A percentile compares a stretch with the other conserved stretches of the same genome.
Conservation (phyloP, 2,329 filamentous ascomycete genomes). For the Eutypa lata region DNA sequence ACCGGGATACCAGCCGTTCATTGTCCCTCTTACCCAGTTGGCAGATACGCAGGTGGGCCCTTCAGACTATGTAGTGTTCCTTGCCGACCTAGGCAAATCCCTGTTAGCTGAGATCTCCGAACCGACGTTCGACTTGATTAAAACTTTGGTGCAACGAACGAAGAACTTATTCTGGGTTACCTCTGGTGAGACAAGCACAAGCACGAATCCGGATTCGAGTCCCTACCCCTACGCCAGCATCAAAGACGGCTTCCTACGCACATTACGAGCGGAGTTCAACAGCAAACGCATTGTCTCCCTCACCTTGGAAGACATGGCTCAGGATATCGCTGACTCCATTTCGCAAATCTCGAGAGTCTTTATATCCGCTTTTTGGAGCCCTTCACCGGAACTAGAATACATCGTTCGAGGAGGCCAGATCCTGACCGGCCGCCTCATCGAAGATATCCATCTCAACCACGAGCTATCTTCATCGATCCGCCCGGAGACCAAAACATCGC, state of each 20-base stretch:
- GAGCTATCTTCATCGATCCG: background rate
- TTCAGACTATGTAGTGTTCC: background rate
- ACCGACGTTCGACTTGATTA: no score
- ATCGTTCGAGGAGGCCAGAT: constrained; percentile 1
- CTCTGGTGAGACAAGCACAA: background rate
- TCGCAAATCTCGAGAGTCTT: no score
- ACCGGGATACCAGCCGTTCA: background rate
- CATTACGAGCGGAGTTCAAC: constrained; percentile 4
- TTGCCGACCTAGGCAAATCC: no score
- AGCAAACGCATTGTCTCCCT: constrained; percentile 4
- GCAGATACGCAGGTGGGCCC: background rate
- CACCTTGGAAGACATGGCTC: constrained; percentile 1
- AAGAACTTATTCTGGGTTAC: constrained; percentile 8
- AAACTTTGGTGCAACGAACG: background rate
- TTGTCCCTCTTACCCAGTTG: background rate
- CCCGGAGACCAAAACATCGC: background rate
- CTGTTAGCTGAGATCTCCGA: no score
- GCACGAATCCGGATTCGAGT: background rate
- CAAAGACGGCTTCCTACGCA: constrained; percentile 4
- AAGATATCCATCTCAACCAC: background rate
- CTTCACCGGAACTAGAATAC: constrained; percentile 5
- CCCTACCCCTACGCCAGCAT: background rate
- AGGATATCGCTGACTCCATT: no score
- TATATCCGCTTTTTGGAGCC: no score
- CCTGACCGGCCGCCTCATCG: constrained; percentile 3